These are phyloP conservation scores for Vanrija sp. DNA, from an alignment of 1,284 basidiomycete species.

Conservation along the genomic window DNA sequence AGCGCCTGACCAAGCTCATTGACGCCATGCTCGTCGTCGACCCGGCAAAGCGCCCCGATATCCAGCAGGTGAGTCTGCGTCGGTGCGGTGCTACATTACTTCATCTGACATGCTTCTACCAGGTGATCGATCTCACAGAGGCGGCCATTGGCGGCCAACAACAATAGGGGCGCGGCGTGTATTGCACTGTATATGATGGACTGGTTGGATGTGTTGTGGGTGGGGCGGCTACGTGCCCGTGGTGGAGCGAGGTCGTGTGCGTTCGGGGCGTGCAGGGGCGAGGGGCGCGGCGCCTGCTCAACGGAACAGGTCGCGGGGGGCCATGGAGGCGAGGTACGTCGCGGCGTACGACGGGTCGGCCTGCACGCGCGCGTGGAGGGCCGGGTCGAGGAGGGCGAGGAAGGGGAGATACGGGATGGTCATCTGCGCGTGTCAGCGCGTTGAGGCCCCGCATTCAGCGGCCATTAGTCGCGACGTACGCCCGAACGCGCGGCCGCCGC, in stretches of 20 bases:
- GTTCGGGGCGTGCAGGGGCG: no score
- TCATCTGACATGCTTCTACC: slow-evolving; percentile 15
- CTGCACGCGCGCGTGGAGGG: no score
- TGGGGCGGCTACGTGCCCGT: not conserved
- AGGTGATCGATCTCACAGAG: slow-evolving; percentile 71
- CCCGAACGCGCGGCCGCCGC: no score
- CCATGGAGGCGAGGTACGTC: no score
- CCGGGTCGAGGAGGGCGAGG: no score
- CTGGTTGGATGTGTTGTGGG: not conserved
- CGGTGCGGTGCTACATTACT: not conserved
- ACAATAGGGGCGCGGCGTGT: not conserved
- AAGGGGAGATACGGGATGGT: no score
- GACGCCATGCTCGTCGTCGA: slow-evolving; percentile 77
- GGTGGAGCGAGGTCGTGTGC: not conserved
- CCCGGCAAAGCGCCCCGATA: slow-evolving; percentile 73
- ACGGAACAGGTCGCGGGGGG: no score
- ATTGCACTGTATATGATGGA: no score
- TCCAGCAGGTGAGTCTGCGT: slow-evolving; percentile 61
- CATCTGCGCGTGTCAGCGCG: no score
- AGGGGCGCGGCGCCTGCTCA: not conserved
- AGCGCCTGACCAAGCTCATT: slow-evolving; percentile 72
- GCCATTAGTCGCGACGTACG: no score
- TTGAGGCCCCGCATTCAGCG: no score
- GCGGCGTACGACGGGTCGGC: no score
- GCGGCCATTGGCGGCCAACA: slow-evolving; percentile 46